Percentiles rank a stretch among this genome's conserved stretches.
These are phyloP conservation scores for Penicillium italicum DNA, from an alignment of 2,329 filamentous ascomycete species.

Conservation along the genomic window DNA sequence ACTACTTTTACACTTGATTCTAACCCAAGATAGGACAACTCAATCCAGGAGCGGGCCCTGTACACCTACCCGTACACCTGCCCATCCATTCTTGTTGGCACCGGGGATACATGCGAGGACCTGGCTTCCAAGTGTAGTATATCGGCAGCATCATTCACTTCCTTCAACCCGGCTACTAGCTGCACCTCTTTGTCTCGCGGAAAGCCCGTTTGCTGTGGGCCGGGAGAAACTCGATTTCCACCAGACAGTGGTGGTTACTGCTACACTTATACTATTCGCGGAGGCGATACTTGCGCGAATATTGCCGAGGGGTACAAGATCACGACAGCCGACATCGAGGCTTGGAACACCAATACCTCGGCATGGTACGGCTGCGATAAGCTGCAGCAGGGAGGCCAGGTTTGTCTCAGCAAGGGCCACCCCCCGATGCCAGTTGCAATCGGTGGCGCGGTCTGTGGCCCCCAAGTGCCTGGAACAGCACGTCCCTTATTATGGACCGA, in stretches of 20 bases:
- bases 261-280: not conserved
- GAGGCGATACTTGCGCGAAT: not conserved
- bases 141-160: not conserved
- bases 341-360: not conserved
- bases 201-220: not conserved
- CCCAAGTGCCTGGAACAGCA: conserved; percentile 3
- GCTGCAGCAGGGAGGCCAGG: not conserved
- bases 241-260: not conserved
- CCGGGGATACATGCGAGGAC: not conserved
- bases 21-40: not conserved
- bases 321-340: not conserved
- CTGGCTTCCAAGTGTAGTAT: not conserved
- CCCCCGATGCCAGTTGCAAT: conserved; percentile 2
- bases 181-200: not conserved
- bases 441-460: not conserved
- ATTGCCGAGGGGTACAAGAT: not conserved
- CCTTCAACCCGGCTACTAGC: not conserved
- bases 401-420: not conserved
- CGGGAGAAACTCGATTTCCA: not conserved
- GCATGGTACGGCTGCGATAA: not conserved
- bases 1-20: not conserved
- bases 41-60: not conserved
- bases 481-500: not conserved
- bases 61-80: not conserved
- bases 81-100: not conserved